Base-by-base conservation (phyloP, 306 rosid genomes). In the Echinosophora koreensis region DNA sequence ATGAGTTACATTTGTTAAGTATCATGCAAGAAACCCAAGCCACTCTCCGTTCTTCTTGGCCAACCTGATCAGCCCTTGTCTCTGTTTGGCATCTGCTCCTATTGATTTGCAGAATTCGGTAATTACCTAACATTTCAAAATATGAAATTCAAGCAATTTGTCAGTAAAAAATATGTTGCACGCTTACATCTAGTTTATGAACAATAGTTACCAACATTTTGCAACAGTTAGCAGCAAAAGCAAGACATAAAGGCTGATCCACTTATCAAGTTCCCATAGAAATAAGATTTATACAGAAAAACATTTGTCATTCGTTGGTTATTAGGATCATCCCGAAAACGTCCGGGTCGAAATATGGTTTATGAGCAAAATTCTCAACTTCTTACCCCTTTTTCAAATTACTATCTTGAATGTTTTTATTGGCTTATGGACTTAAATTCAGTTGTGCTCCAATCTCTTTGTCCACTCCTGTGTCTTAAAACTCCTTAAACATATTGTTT, bases 81-180 rank as follows among this genome's bases (percentile, higher is more conserved):
- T 91, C 89, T 96, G 99, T 65, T 96, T 96, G 65, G 92, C 90
- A 80, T 96, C 99, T 55, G 99, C 98, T 67, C 99, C 99, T 72
- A 90, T 91, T 78, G 97, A 89, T 87, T 96, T 96, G 94, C 99
- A 96, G 77, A 96, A 96, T 58, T 96, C 99, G 0, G 97, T 95
- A 18, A 96, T 96, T 51, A 96, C 96, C 98, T 95, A 84, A 15
- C 56, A 83, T 61, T 64, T 35, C 66, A 74, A 47, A 66, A 64
- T 2, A 2, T 38, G 11, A 37, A 64, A 72, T 57, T 37, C 9
- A 22, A 46, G 54, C 3, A n/a, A n/a, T 34, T 44, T 22, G 11
- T 74, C 28, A 78, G 75, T 51, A 39, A 60, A 7, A 42, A 1
- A 16, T 7, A 30, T 9, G 16, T 47, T 69, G 6, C 68, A 69